Conservation (phyloP, 768 basidiomycete species). For the Amanita thiersii region DNA sequence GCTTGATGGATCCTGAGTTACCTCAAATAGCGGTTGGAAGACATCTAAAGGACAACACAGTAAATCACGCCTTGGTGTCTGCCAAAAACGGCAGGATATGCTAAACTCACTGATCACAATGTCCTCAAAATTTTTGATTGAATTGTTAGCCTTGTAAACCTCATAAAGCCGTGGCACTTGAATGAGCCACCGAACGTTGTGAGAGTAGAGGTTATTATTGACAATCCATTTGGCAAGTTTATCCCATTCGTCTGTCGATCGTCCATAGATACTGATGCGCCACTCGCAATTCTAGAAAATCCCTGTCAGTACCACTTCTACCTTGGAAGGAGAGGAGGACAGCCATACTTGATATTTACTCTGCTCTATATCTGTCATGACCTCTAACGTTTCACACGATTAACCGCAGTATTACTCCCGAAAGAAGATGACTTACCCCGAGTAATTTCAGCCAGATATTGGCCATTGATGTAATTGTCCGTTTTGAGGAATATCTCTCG, state of each 20-base stretch:
- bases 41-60: slow-evolving; percentile 48
- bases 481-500: slow-evolving; percentile 98
- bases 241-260: slow-evolving; percentile 85
- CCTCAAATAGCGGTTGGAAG: slow-evolving; percentile 91
- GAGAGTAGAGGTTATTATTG: slow-evolving; percentile 86
- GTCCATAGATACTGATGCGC: slow-evolving; percentile 93
- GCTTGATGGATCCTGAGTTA: slow-evolving; percentile 80
- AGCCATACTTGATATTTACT: slow-evolving; percentile 88
- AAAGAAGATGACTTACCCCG: slow-evolving; percentile 45
- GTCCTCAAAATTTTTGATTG: slow-evolving; percentile 82
- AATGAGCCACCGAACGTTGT: slow-evolving; percentile 97
- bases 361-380: slow-evolving; percentile 96
- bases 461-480: slow-evolving; percentile 88
- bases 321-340: background rate
- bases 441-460: slow-evolving; percentile 92
- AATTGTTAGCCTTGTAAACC: slow-evolving; percentile 85
- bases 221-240: slow-evolving; percentile 97
- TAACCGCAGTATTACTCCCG: background rate
- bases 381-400: slow-evolving; percentile 42
- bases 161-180: slow-evolving; percentile 94
- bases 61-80: background rate
- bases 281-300: slow-evolving; percentile 83
- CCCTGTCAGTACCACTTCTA: background rate
- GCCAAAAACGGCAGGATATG: background rate
- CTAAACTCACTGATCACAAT: slow-evolving; percentile 74